These are phyloP conservation scores for Neckera pumila DNA, from an alignment of 225 moss, liverwort and hornwort genomes.

Conservation along the genomic window DNA sequence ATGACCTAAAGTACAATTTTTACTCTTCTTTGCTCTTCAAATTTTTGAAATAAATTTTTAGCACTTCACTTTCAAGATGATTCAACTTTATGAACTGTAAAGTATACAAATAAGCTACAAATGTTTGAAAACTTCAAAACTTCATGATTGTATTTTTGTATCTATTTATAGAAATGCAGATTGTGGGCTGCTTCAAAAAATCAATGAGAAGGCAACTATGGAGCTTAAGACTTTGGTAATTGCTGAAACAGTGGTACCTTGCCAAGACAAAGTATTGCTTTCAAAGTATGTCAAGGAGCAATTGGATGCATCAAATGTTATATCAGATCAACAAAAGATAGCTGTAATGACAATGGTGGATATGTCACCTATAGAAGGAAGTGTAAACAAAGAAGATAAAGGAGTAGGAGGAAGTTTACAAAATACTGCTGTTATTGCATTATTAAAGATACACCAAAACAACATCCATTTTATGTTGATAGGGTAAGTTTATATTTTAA, in stretches of 20 bases:
- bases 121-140: too few species aligned
- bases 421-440: conserved; percentile 52
- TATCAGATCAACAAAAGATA: conserved; percentile 34
- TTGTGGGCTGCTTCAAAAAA: conserved; percentile 46
- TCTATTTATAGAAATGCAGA: conserved; percentile 38
- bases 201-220: conserved; percentile 52
- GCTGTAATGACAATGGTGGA: conserved; percentile 68
- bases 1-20: conserved; percentile 36
- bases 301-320: conserved; percentile 54
- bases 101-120: not conserved
- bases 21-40: not conserved
- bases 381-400: conserved; percentile 54
- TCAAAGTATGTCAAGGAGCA: conserved; percentile 44
- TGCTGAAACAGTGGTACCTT: conserved; percentile 62
- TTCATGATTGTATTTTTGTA: not conserved
- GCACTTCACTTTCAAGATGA: not conserved
- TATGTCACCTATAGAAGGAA: conserved; percentile 58
- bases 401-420: conserved; percentile 56
- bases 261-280: conserved; percentile 41
- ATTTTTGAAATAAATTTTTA: not conserved
- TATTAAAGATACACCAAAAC: conserved; percentile 43
- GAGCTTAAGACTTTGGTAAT: conserved; percentile 76
- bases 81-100: not conserved
- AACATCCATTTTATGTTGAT: conserved; percentile 80
- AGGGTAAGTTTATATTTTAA: conserved; percentile 2